These are phyloP conservation scores for Gonium pectorale DNA, from an alignment of 139 green algal genomes.

Conservation along the genomic window DNA sequence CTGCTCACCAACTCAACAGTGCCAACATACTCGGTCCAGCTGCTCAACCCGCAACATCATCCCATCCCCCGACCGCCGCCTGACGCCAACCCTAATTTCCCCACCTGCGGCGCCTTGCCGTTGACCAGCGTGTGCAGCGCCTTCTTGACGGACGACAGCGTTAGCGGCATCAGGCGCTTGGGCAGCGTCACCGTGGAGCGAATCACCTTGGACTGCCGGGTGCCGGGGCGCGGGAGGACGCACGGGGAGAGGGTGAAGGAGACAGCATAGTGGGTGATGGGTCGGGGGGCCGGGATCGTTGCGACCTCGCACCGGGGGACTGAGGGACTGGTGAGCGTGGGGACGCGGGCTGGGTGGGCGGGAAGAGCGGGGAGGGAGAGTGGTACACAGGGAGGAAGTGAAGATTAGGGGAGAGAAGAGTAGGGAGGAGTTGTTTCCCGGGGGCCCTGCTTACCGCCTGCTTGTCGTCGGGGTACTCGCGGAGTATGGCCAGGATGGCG, in stretches of 20 bases:
- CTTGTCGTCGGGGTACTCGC: constrained; percentile 53
- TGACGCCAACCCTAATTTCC: no score
- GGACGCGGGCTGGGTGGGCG: no score
- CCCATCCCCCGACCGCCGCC: no score
- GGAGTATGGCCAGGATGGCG: constrained; percentile 68
- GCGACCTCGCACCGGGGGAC: no score
- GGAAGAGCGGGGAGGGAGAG: neutral
- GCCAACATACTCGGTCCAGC: no score
- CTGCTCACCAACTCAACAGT: no score
- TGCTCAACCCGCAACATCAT: no score
- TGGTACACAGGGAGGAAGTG: neutral
- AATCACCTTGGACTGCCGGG: constrained; percentile 51
- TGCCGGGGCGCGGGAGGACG: neutral
- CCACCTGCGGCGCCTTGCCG: constrained; percentile 4
- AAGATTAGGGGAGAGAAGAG: neutral
- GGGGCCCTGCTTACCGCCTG: constrained; percentile 55
- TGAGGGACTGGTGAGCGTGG: no score
- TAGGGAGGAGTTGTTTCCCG: neutral
- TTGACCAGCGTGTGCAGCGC: constrained; percentile 33
- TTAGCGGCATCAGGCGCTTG: constrained; percentile 74
- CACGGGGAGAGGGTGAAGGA: no score
- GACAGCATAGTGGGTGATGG: no score
- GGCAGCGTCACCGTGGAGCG: constrained; percentile 64
- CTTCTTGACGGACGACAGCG: constrained; percentile 59
- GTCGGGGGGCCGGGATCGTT: no score